Percentiles rank a stretch among this genome's conserved stretches.
Conservation (phyloP, 2,329 filamentous ascomycete species). For the Blumeriella jaapii region DNA sequence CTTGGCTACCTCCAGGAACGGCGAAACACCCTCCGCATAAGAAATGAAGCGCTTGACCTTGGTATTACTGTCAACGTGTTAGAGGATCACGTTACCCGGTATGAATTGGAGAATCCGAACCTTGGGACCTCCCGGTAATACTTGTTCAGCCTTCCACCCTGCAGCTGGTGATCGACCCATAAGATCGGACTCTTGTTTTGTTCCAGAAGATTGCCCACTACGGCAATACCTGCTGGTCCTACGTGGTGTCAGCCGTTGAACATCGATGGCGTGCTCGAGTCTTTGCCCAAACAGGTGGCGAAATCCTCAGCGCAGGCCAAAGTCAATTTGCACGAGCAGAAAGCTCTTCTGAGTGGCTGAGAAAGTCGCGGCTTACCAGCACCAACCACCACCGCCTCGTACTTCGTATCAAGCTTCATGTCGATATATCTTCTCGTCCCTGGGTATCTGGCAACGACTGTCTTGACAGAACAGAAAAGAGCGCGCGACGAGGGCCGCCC, state of each 20-base stretch:
- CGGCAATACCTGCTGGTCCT: conserved; percentile 47
- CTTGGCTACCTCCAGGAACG: conserved; percentile 41
- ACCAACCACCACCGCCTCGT: conserved; percentile 45
- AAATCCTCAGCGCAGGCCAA: too few species aligned
- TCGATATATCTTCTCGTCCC: conserved; percentile 3
- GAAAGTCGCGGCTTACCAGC: conserved; percentile 21
- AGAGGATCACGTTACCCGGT: conserved; percentile 12
- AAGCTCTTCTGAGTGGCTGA: neutral
- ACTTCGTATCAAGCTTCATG: conserved; percentile 21
- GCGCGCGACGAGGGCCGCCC: neutral
- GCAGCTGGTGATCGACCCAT: conserved; percentile 48
- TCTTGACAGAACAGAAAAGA: neutral
- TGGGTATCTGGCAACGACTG: neutral
- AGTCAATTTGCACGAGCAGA: neutral
- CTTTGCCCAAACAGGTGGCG: too few species aligned
- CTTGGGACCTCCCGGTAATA: conserved; percentile 50
- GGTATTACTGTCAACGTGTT: conserved; percentile 39
- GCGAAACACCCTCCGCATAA: conserved; percentile 40
- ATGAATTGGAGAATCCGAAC: conserved; percentile 10
- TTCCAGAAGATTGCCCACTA: conserved; percentile 50
- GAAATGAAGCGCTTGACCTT: conserved; percentile 47
- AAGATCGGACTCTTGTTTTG: conserved; percentile 38
- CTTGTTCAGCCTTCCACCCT: conserved; percentile 39
- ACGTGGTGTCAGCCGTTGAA: neutral
- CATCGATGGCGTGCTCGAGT: too few species aligned